Conservation (phyloP, 2,329 filamentous ascomycete species). For the Gliomastix tumulicola region DNA sequence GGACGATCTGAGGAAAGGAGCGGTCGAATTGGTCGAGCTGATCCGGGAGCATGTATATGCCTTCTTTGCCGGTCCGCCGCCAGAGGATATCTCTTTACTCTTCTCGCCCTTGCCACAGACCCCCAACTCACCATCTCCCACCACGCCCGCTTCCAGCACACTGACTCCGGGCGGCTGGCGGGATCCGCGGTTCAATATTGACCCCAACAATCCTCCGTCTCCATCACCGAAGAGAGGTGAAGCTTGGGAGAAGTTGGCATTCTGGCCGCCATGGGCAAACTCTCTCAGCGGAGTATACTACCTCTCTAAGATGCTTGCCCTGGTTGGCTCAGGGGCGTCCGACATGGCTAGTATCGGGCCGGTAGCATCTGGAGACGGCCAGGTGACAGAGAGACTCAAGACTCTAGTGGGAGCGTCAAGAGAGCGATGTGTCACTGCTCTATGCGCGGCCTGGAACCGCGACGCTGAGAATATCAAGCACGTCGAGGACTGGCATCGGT, state of each 20-base stretch:
- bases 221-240: slow-evolving; percentile 75
- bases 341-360: slow-evolving; percentile 75
- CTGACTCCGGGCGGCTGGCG: slow-evolving; percentile 49
- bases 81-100: slow-evolving; percentile 82
- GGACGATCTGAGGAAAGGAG: slow-evolving; percentile 66
- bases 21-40: slow-evolving; percentile 74
- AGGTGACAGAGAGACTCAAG: slow-evolving; percentile 65
- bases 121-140: slow-evolving; percentile 45
- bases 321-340: slow-evolving; percentile 80
- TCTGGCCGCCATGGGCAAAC: slow-evolving; percentile 92
- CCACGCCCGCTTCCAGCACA: slow-evolving; percentile 18
- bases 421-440: slow-evolving; percentile 77
- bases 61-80: slow-evolving; percentile 82
- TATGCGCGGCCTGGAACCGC: slow-evolving; percentile 86
- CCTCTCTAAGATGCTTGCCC: slow-evolving; percentile 69
- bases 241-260: slow-evolving; percentile 87
- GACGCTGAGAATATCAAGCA: slow-evolving; percentile 90
- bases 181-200: slow-evolving; percentile 73
- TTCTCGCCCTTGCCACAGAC: slow-evolving; percentile 73
- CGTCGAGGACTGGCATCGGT: slow-evolving; percentile 88
- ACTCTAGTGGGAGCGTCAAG: slow-evolving; percentile 69
- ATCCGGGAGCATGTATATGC: slow-evolving; percentile 72
- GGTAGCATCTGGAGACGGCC: slow-evolving; percentile 45
- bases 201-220: slow-evolving; percentile 68
- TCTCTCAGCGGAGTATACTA: slow-evolving; percentile 90